Conservation (phyloP, 202 grass and related monocot species). For the Sporobolus alterniflorus region DNA sequence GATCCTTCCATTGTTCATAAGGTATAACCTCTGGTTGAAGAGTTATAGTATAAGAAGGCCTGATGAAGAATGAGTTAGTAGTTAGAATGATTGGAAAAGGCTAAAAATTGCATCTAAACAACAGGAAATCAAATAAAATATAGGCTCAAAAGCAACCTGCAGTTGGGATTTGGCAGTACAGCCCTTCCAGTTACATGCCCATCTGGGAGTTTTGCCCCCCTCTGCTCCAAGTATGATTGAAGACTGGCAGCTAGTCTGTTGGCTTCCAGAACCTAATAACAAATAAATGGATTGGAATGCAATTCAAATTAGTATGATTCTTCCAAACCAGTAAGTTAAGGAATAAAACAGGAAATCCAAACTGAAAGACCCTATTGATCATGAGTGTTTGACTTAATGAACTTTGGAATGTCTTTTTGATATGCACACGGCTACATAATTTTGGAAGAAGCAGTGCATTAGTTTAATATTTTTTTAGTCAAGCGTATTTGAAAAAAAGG, state of each 20-base stretch:
- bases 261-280: slow-evolving; percentile 80
- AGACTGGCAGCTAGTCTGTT: slow-evolving; percentile 69
- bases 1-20: slow-evolving; percentile 47
- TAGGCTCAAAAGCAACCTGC: slow-evolving; percentile 54
- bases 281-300: slow-evolving; percentile 9
- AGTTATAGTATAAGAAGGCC: slow-evolving; percentile 71
- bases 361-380: background rate
- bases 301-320: background rate
- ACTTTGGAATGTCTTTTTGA: too few relatives aligned
- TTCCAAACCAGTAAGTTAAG: background rate
- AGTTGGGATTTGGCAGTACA: slow-evolving; percentile 80
- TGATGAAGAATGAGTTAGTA: slow-evolving; percentile 30
- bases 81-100: slow-evolving; percentile 6
- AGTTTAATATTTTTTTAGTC: too few relatives aligned
- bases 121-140: slow-evolving; percentile 18
- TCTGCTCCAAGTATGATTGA: slow-evolving; percentile 91
- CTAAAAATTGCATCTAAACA: background rate
- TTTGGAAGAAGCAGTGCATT: too few relatives aligned
- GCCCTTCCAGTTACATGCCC: slow-evolving; percentile 66
- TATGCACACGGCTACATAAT: too few relatives aligned
- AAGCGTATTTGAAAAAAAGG: background rate
- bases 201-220: slow-evolving; percentile 69
- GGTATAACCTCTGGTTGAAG: slow-evolving; percentile 69
- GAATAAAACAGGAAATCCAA: background rate
- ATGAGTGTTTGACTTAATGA: too few relatives aligned